phyloP scores from a whole-genome alignment of 176 grass and related monocot genomes.

The Triticum dicoccoides region DNA sequence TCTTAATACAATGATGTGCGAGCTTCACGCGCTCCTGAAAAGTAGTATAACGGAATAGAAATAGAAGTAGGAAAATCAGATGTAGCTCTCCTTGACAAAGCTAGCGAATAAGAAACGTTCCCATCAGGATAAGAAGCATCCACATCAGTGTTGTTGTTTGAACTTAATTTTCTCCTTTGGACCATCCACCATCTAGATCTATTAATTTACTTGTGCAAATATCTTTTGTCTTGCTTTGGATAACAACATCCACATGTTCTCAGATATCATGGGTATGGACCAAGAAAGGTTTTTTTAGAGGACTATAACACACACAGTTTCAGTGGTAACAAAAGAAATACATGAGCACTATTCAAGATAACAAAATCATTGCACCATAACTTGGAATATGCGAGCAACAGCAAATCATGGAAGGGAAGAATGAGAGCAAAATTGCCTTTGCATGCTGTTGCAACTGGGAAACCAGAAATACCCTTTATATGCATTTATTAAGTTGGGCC shows the following conservation, averaged over 20 bases:
- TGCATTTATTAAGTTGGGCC: background rate
- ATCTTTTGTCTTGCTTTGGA: background rate
- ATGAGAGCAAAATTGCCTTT: background rate
- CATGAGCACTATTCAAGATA: background rate
- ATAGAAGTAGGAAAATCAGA: slow-evolving; percentile 5
- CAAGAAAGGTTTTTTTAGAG: background rate
- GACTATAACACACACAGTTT: background rate
- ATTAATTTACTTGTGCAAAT: background rate
- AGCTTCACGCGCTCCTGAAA: background rate
- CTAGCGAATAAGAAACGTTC: background rate
- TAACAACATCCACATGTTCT: background rate
- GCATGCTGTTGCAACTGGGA: background rate
- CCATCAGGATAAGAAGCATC: background rate
- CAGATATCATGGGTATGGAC: background rate
- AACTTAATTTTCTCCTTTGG: background rate
- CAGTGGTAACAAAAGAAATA: background rate
- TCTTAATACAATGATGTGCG: background rate
- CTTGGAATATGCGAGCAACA: background rate
- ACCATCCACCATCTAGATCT: slow-evolving; percentile 16
- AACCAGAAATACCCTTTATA: background rate
- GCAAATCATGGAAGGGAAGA: background rate
- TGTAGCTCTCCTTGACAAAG: background rate
- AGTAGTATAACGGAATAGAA: background rate
- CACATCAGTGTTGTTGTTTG: background rate
- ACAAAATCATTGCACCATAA: background rate